Evolutionary conservation across 768 basidiomycete species (phyloP).

Genomic region (Hortiboletus campestris): DNA sequence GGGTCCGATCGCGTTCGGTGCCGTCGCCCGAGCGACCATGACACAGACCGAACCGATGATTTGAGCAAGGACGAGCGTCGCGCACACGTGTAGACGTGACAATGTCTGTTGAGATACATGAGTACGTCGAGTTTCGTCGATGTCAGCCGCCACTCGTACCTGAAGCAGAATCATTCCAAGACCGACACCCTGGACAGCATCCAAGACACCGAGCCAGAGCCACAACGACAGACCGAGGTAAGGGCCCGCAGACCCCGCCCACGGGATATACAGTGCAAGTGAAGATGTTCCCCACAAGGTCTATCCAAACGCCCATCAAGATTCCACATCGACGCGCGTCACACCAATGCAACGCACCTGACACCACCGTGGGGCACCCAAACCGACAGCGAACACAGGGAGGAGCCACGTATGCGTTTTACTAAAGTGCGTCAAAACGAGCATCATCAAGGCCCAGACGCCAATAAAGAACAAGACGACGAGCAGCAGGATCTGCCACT

Average conservation of each 20-base stretch:
- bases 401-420: conserved; percentile 96
- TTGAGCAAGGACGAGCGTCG: conserved; percentile 88
- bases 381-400: conserved; percentile 92
- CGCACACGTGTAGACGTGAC: conserved; percentile 91
- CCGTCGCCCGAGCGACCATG: conserved; percentile 89
- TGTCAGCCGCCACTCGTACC: conserved; percentile 19
- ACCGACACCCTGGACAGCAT: conserved; percentile 92
- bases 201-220: conserved; percentile 94
- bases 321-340: background rate
- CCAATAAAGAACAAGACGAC: conserved; percentile 82
- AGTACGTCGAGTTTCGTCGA: background rate
- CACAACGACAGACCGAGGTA: conserved; percentile 89
- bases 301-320: conserved; percentile 30
- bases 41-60: conserved; percentile 88
- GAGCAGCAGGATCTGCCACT: conserved; percentile 80
- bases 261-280: conserved; percentile 88
- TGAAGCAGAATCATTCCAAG: conserved; percentile 88
- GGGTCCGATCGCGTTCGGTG: conserved; percentile 87
- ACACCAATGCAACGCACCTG: conserved; percentile 48
- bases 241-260: conserved; percentile 83
- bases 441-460: conserved; percentile 77
- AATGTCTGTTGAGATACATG: conserved; percentile 50
- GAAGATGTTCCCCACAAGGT: conserved; percentile 97
- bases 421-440: conserved; percentile 78
- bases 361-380: conserved; percentile 94